Percentiles rank a stretch among this genome's conserved stretches.
phyloP scores from a whole-genome alignment of 495 filamentous ascomycete species.

The Xylaria cubensis region DNA sequence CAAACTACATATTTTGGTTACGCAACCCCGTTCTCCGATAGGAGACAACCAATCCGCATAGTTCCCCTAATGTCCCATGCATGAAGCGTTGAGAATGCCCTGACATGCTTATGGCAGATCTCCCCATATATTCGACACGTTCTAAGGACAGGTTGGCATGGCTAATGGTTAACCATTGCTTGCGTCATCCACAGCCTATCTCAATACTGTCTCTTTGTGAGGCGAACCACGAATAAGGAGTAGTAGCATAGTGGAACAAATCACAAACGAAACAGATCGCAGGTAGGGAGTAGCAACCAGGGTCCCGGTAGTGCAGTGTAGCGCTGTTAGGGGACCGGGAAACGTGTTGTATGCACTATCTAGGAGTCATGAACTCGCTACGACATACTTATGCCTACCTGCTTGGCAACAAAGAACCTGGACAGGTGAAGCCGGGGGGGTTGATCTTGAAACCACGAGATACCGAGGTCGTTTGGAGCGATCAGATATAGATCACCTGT shows the following conservation, averaged over 20 bases:
- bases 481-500: conserved; percentile 24
- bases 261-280: conserved; percentile 16
- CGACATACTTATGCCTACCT: background rate
- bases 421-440: background rate
- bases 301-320: conserved; percentile 7
- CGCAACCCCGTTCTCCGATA: background rate
- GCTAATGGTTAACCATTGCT: background rate
- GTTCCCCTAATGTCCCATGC: conserved; percentile 4
- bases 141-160: background rate
- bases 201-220: background rate
- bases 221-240: background rate
- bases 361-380: conserved; percentile 8
- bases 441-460: conserved; percentile 20
- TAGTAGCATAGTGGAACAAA: background rate
- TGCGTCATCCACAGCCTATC: background rate
- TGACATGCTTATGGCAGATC: background rate
- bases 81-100: conserved; percentile 15
- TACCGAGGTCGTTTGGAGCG: conserved; percentile 13
- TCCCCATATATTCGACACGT: background rate
- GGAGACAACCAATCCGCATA: background rate
- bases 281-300: conserved; percentile 5
- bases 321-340: background rate
- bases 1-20: conserved; percentile 9
- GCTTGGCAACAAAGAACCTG: conserved; percentile 12
- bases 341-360: background rate